These are phyloP conservation scores for Murraya paniculata DNA, from an alignment of 345 rosid species.

Conservation along the genomic window DNA sequence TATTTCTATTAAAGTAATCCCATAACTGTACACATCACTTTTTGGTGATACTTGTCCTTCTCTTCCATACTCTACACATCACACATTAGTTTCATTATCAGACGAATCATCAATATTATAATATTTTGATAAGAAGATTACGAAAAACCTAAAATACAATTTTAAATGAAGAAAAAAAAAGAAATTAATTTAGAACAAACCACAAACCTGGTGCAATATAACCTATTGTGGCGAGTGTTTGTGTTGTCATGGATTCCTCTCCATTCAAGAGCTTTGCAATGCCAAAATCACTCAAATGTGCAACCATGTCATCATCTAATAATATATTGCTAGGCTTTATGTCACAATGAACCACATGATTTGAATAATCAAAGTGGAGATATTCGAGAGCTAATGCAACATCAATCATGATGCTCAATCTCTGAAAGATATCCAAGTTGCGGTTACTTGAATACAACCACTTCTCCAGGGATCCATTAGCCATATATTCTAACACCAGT, in stretches of 20 bases:
- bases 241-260: background rate
- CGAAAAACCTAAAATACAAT: background rate
- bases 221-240: background rate
- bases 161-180: background rate
- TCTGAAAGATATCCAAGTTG: background rate
- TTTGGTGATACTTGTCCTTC: background rate
- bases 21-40: background rate
- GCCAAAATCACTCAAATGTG: background rate
- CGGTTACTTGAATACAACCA: background rate
- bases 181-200: background rate
- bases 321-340: background rate
- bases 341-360: background rate
- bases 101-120: no score
- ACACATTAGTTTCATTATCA: background rate
- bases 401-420: background rate
- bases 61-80: background rate
- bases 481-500: background rate
- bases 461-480: background rate
- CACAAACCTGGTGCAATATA: background rate
- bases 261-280: background rate
- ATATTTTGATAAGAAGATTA: background rate
- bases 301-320: background rate
- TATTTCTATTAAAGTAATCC: background rate
- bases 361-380: background rate
- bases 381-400: background rate